These are phyloP conservation scores for Colletotrichum melonis DNA, from an alignment of 2,329 filamentous ascomycete genomes.

Conservation along the genomic window DNA sequence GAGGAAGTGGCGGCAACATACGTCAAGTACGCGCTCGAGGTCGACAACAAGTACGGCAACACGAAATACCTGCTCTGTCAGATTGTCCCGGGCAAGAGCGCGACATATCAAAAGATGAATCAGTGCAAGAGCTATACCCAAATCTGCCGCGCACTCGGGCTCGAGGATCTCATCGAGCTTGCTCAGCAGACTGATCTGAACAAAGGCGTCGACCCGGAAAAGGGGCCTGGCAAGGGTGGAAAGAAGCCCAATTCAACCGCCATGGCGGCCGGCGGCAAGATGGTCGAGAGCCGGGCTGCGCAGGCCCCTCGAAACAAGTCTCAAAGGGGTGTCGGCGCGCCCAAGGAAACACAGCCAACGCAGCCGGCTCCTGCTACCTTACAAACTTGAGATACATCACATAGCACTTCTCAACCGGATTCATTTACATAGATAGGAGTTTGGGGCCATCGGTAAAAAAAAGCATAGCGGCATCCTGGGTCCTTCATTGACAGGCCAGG, in stretches of 20 bases:
- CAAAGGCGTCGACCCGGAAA: constrained; percentile 68
- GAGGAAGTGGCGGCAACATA: constrained; percentile 82
- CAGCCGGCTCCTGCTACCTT: constrained; percentile 36
- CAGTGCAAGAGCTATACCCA: constrained; percentile 77
- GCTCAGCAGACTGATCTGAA: constrained; percentile 75
- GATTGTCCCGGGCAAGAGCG: constrained; percentile 84
- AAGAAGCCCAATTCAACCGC: constrained; percentile 51
- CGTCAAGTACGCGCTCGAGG: constrained; percentile 76
- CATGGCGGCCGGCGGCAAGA: constrained; percentile 60
- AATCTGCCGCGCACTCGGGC: constrained; percentile 72
- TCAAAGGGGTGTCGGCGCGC: constrained; percentile 42
- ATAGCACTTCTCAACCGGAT: not conserved
- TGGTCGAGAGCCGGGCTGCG: constrained; percentile 45
- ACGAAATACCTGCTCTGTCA: constrained; percentile 92
- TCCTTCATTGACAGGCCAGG: constrained; percentile 4
- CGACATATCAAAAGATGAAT: constrained; percentile 71
- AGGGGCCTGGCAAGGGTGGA: constrained; percentile 45
- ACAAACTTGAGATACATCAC: constrained; percentile 13
- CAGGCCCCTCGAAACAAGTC: constrained; percentile 42
- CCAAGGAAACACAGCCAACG: constrained; percentile 36
- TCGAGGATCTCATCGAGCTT: constrained; percentile 70
- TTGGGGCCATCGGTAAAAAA: constrained; percentile 1
- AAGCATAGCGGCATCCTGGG: constrained; percentile 28
- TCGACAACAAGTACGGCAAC: constrained; percentile 90
- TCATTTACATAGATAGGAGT: constrained; percentile 31